These are phyloP conservation scores for Russula ochroleuca DNA, from an alignment of 768 basidiomycete genomes.

Conservation along the genomic window DNA sequence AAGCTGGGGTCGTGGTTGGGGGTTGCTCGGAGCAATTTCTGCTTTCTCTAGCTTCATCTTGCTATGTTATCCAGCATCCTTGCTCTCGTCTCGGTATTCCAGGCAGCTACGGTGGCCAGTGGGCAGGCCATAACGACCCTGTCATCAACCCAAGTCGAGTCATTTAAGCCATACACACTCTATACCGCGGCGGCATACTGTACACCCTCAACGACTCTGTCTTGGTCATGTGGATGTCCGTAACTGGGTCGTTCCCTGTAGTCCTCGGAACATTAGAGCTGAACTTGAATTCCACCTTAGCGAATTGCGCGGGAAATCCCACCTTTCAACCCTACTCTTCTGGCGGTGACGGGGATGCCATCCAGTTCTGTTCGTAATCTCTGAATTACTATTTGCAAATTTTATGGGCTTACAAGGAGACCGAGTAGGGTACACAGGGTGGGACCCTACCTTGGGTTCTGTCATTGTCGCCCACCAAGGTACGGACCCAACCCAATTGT, in stretches of 20 bases:
- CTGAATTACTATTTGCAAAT: slow-evolving; percentile 15
- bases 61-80: slow-evolving; percentile 6
- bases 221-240: slow-evolving; percentile 52
- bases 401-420: slow-evolving; percentile 32
- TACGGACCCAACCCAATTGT: slow-evolving; percentile 55
- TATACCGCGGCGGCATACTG: slow-evolving; percentile 54
- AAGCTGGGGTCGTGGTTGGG: neutral
- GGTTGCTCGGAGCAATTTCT: neutral
- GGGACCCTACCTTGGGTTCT: slow-evolving; percentile 46
- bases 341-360: slow-evolving; percentile 30
- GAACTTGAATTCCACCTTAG: slow-evolving; percentile 29
- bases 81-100: neutral
- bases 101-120: neutral
- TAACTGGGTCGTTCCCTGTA: neutral
- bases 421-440: slow-evolving; percentile 40
- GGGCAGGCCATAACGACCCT: slow-evolving; percentile 1
- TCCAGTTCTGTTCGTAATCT: slow-evolving; percentile 17
- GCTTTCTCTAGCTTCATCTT: neutral
- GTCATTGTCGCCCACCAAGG: slow-evolving; percentile 59
- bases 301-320: slow-evolving; percentile 45
- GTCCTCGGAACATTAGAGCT: neutral
- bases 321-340: slow-evolving; percentile 43
- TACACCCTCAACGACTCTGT: slow-evolving; percentile 38
- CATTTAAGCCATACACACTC: slow-evolving; percentile 46
- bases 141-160: slow-evolving; percentile 35